phyloP scores from a whole-genome alignment of 2,329 filamentous ascomycete genomes.

The Didymella sp. region DNA sequence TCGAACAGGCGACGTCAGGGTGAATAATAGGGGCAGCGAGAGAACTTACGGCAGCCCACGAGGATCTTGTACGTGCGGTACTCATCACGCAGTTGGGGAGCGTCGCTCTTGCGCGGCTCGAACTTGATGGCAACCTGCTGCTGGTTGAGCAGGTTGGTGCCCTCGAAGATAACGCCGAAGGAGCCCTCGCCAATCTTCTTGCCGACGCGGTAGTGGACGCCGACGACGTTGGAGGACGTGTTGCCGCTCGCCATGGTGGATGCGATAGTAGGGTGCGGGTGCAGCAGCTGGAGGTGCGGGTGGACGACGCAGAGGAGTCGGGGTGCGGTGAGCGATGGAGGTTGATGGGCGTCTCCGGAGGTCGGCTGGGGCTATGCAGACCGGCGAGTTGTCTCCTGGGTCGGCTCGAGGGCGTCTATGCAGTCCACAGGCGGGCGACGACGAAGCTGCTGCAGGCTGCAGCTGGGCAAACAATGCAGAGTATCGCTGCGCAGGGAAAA shows the following conservation, averaged over 20 bases:
- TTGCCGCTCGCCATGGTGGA: conserved; percentile 81
- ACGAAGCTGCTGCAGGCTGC: conserved; percentile 26
- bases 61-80: conserved; percentile 99
- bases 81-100: conserved; percentile 95
- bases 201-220: conserved; percentile 97
- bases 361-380: conserved; percentile 37
- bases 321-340: conserved; percentile 20
- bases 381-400: conserved; percentile 25
- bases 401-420: conserved; percentile 14
- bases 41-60: conserved; percentile 92
- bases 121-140: conserved; percentile 99
- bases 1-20: conserved; percentile 14
- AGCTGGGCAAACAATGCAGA: conserved; percentile 27
- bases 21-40: conserved; percentile 24
- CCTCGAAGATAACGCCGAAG: conserved; percentile 98
- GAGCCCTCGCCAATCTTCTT: conserved; percentile 99
- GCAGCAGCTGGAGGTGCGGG: conserved; percentile 18
- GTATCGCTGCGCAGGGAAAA: conserved; percentile 27
- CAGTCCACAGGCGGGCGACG: conserved; percentile 23
- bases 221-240: conserved; percentile 94
- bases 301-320: conserved; percentile 20
- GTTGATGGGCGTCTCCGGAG: conserved; percentile 32
- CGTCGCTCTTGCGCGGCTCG: conserved; percentile 98
- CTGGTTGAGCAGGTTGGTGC: conserved; percentile 97
- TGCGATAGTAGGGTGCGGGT: conserved; percentile 12